Percentiles rank a stretch among this genome's conserved stretches.
Conservation (phyloP, 352 stramenopile genomes). For the Pythium phragmitis region DNA sequence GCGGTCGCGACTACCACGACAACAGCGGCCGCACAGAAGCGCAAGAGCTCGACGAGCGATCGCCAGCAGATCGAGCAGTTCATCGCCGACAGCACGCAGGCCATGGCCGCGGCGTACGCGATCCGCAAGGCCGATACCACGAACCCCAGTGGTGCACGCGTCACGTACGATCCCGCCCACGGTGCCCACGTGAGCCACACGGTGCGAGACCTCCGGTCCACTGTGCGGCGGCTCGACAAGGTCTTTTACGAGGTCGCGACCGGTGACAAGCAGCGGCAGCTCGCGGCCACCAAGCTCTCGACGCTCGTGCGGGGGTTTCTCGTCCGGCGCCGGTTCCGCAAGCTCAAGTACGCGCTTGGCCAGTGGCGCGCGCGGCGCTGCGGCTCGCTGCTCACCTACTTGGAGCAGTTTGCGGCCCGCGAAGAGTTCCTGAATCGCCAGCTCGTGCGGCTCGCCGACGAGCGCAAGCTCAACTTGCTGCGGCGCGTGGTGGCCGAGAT, state of each 20-base stretch:
- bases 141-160: background rate
- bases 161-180: conserved; percentile 28
- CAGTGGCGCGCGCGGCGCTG: conserved; percentile 53
- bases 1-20: conserved; percentile 14
- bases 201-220: conserved; percentile 64
- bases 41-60: conserved; percentile 2
- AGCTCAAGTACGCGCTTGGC: conserved; percentile 44
- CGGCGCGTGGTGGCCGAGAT: conserved; percentile 58
- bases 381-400: conserved; percentile 36
- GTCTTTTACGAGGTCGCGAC: conserved; percentile 79
- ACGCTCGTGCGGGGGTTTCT: conserved; percentile 57
- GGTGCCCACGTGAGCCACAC: conserved; percentile 56
- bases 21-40: background rate
- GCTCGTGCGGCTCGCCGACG: conserved; percentile 42
- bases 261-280: conserved; percentile 68
- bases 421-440: conserved; percentile 64
- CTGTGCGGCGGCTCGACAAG: conserved; percentile 60
- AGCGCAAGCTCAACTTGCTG: conserved; percentile 38
- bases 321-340: conserved; percentile 43
- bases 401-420: conserved; percentile 64
- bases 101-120: conserved; percentile 33
- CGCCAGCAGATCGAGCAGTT: conserved; percentile 41
- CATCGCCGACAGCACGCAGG: conserved; percentile 46
- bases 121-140: conserved; percentile 2
- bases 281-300: conserved; percentile 64